Conservation (phyloP, 306 rosid genomes). For the Cucurbita ficifolia region DNA sequence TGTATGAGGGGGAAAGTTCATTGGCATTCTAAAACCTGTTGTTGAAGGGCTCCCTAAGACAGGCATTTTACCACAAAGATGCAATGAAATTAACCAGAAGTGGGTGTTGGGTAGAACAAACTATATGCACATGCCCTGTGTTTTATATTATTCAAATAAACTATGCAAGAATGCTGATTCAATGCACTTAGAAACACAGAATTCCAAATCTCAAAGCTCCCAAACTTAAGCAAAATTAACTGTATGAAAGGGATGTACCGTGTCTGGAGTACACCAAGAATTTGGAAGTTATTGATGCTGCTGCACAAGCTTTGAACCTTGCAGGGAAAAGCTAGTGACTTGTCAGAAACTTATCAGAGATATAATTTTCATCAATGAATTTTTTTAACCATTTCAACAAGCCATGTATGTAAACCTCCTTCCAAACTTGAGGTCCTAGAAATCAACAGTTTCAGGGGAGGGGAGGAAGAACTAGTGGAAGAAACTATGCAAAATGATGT, state of each 20-base stretch:
- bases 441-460: not conserved
- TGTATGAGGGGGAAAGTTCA: not conserved
- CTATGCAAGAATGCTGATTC: constrained; percentile 2
- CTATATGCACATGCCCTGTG: constrained; percentile 3
- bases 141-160: not conserved
- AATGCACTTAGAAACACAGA: constrained; percentile 1
- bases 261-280: not conserved
- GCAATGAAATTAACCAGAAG: not conserved
- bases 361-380: not conserved
- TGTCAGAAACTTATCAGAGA: not conserved
- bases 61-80: not conserved
- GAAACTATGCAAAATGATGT: not conserved
- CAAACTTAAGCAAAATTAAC: not conserved
- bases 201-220: not conserved
- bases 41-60: not conserved
- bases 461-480: not conserved
- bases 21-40: not conserved
- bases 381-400: not conserved
- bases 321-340: not conserved
- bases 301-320: not conserved
- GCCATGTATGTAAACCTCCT: not conserved
- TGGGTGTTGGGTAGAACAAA: not conserved
- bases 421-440: not conserved
- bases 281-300: not conserved
- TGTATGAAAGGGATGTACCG: not conserved